Base-by-base conservation (phyloP, 2,329 filamentous ascomycete species). In the Nakataea oryzae region DNA sequence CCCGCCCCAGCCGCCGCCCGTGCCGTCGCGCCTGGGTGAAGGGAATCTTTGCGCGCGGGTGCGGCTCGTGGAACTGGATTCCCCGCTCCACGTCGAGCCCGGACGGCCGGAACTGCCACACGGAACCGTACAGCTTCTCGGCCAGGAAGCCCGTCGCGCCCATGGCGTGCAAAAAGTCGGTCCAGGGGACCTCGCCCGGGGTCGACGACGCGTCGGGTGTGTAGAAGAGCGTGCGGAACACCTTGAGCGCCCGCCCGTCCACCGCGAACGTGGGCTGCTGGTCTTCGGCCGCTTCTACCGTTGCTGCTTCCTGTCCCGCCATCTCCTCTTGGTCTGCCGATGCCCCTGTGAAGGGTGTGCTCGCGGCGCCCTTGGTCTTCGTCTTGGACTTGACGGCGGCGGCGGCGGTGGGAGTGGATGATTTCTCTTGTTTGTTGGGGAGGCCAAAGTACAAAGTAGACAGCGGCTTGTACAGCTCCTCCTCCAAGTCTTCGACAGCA, bases 41-140 rank as follows among this genome's bases (percentile, higher is more conserved):
- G 0, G 78, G 71, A 3, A 87, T 74, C 70, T 86, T 86, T 1
- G 72, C 71, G 1, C 67, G 68, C 0, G 83, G 81, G 69, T 87
- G 83, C 2, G 84, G 84, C 67, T 86, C 82, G 64, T 87, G 82
- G 64, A 86, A 83, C 61, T 84, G 80, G 34, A 87, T 86, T 28
- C 75, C 77, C 4, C 78, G 70, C 54, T 77, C 72, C 0, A 78
- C 73, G 61, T 79, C 74, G 27, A 77, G 63, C 3, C 65, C 66
- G 5, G 68, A 68, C 3, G 79, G 79, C 17, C 72, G 74, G 64
- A 87, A 87, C 13, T 85, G 80, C 85, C 85, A 87, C 0, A 80
- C 79, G 1, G 81, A 86, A 0, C 83, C 82, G 63, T 85, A 84
- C 0, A 86, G 74, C 70, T 87, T 86, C 70, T 83, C 72, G 0